These are phyloP conservation scores for Talaromyces marneffei DNA, from an alignment of 2,329 filamentous ascomycete genomes.

Conservation along the genomic window DNA sequence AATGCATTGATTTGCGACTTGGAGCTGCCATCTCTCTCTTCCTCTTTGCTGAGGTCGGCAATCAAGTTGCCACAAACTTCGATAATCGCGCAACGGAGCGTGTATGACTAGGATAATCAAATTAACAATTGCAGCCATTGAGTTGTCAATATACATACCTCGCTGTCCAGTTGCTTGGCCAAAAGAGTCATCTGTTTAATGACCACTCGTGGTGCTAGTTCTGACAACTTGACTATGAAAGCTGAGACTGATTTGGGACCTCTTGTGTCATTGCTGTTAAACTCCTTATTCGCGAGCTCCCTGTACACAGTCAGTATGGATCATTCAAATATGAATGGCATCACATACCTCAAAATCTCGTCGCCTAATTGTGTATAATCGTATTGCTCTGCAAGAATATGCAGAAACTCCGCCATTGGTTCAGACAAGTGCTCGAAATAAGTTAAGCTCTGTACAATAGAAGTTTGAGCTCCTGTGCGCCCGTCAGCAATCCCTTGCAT, in stretches of 20 bases:
- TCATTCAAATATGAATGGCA: not conserved
- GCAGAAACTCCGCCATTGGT: constrained; percentile 96
- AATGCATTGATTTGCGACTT: constrained; percentile 95
- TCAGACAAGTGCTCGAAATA: constrained; percentile 99
- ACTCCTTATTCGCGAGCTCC: constrained; percentile 95
- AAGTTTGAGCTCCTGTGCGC: constrained; percentile 77
- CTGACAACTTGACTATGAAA: constrained; percentile 89
- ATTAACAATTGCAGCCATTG: not conserved
- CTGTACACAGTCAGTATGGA: constrained; percentile 35
- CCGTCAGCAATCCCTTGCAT: constrained; percentile 18
- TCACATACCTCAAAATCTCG: constrained; percentile 64
- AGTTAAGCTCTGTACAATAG: constrained; percentile 92
- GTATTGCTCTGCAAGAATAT: constrained; percentile 94
- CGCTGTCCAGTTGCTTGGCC: constrained; percentile 90
- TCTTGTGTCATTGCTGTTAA: constrained; percentile 91
- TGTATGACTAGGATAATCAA: constrained; percentile 62
- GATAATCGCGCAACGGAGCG: constrained; percentile 84
- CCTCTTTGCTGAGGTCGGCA: constrained; percentile 79
- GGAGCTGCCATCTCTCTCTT: constrained; percentile 85
- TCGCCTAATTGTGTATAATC: constrained; percentile 94
- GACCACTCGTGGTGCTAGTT: constrained; percentile 81
- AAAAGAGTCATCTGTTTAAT: constrained; percentile 97
- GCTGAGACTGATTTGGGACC: constrained; percentile 94
- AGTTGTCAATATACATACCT: constrained; percentile 49
- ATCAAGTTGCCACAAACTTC: constrained; percentile 97